Evolutionary conservation across 2,329 filamentous ascomycete genomes (phyloP).

Genomic region (Aspergillus tanneri): DNA sequence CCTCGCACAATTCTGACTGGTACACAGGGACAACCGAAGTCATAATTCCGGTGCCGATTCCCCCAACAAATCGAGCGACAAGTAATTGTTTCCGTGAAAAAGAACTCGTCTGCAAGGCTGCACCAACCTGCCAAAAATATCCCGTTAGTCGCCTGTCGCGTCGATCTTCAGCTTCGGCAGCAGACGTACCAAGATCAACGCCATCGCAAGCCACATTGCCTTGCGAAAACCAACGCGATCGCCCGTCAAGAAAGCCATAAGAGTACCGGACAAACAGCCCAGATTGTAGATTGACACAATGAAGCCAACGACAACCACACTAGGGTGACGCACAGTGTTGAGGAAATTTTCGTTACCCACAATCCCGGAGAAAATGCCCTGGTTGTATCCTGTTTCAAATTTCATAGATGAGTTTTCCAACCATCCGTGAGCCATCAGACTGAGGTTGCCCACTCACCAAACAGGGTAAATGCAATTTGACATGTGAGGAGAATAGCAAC

Average conservation of each 20-base stretch:
- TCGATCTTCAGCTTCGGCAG: too few species aligned
- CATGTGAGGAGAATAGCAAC: conserved; percentile 28
- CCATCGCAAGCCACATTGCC: conserved; percentile 39
- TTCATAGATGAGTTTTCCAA: not conserved
- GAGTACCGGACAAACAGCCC: conserved; percentile 42
- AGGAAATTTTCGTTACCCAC: conserved; percentile 49
- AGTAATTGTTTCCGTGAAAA: conserved; percentile 35
- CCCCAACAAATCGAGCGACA: conserved; percentile 51
- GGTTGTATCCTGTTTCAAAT: conserved; percentile 53
- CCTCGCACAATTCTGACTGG: conserved; percentile 48
- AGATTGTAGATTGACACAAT: conserved; percentile 49
- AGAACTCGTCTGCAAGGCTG: conserved; percentile 36
- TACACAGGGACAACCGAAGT: conserved; percentile 42
- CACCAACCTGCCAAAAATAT: conserved; percentile 28
- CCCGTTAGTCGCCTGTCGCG: too few species aligned
- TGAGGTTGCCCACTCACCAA: conserved; percentile 19
- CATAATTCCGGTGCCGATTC: conserved; percentile 51
- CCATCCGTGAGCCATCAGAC: not conserved
- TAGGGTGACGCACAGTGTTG: conserved; percentile 39
- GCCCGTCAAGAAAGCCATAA: conserved; percentile 34
- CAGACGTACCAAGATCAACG: conserved; percentile 30
- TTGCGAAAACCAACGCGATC: conserved; percentile 34
- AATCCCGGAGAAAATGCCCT: conserved; percentile 52
- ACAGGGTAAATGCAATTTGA: conserved; percentile 28
- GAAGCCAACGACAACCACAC: conserved; percentile 40